Evolutionary conservation across 2,329 filamentous ascomycete genomes (phyloP).

Genomic region (Aspergillus ochraceoroseus): DNA sequence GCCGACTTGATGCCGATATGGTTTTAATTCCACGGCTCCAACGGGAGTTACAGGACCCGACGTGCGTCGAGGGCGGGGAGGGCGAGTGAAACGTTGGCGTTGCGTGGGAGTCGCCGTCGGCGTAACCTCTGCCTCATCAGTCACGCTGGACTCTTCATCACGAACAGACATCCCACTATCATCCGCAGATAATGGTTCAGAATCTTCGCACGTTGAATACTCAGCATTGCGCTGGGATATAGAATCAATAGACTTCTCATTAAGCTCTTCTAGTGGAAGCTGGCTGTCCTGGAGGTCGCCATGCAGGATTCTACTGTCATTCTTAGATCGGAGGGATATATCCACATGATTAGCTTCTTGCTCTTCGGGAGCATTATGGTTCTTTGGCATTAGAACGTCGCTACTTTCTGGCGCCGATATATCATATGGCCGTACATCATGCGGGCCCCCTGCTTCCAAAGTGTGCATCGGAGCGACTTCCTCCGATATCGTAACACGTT

Average conservation of each 20-base stretch:
- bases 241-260: constrained; percentile 34
- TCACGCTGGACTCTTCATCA: constrained; percentile 52
- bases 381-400: constrained; percentile 29
- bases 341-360: constrained; percentile 52
- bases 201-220: constrained; percentile 41
- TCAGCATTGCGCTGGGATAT: constrained; percentile 38
- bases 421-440: constrained; percentile 25
- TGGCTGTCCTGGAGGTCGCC: constrained; percentile 50
- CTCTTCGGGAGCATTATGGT: constrained; percentile 24
- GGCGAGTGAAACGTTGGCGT: constrained; percentile 23
- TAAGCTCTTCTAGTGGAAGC: constrained; percentile 37
- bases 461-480: constrained; percentile 26
- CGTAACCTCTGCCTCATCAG: constrained; percentile 51
- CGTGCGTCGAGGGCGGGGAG: constrained; percentile 29
- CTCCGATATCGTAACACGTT: constrained; percentile 42
- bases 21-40: constrained; percentile 90
- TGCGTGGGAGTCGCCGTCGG: constrained; percentile 45
- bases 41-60: constrained; percentile 51
- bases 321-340: constrained; percentile 57
- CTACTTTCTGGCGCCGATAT: constrained; percentile 25
- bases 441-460: constrained; percentile 21
- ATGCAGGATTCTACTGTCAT: constrained; percentile 57
- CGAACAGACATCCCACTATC: constrained; percentile 41
- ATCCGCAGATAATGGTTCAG: constrained; percentile 42
- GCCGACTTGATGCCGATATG: constrained; percentile 95